Evolutionary conservation across 805 yeast genomes (phyloP).

Genomic region (Danielia reshetovae): DNA sequence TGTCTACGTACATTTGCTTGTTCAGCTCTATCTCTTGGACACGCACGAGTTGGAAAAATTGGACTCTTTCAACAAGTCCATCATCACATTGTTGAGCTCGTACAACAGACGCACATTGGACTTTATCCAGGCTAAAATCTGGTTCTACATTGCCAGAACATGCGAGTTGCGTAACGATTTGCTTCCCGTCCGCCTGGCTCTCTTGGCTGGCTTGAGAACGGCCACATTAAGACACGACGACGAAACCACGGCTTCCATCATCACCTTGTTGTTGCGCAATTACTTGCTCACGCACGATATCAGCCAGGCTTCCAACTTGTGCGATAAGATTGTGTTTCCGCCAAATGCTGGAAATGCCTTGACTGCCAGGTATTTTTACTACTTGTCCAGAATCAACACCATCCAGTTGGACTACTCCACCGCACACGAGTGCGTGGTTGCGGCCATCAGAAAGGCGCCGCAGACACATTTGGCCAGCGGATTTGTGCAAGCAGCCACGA

Average conservation of each 20-base stretch:
- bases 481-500: conserved; percentile 84
- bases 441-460: conserved; percentile 96
- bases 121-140: conserved; percentile 79
- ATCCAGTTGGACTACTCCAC: conserved; percentile 89
- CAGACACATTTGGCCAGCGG: conserved; percentile 83
- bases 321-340: conserved; percentile 87
- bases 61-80: conserved; percentile 49
- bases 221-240: conserved; percentile 89
- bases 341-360: conserved; percentile 79
- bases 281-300: conserved; percentile 76
- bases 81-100: conserved; percentile 50
- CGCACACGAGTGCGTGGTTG: conserved; percentile 84
- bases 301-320: conserved; percentile 82
- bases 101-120: conserved; percentile 84
- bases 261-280: conserved; percentile 80
- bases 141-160: conserved; percentile 82
- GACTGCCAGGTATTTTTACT: conserved; percentile 87
- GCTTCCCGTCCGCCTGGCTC: conserved; percentile 59
- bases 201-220: conserved; percentile 74
- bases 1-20: conserved; percentile 70
- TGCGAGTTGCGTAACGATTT: conserved; percentile 58
- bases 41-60: conserved; percentile 45
- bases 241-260: conserved; percentile 85
- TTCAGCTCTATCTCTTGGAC: conserved; percentile 75
- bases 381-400: conserved; percentile 84